Conservation (phyloP, 768 basidiomycete genomes). For the Suillus placidus region DNA sequence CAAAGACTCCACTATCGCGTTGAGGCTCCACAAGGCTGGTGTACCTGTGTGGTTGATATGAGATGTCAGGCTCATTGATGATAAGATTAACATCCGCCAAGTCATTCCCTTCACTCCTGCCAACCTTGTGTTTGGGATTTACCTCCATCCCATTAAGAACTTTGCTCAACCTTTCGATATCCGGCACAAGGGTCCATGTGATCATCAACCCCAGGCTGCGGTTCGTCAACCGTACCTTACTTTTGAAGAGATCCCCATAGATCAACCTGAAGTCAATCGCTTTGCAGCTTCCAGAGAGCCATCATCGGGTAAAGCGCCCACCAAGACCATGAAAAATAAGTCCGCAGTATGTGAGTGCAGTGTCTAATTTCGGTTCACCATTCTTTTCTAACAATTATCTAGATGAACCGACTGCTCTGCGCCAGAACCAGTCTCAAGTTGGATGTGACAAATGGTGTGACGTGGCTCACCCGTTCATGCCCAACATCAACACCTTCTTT, state of each 20-base stretch:
- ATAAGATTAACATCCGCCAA: neutral
- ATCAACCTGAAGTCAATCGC: neutral
- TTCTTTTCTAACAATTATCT: neutral
- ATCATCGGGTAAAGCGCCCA: neutral
- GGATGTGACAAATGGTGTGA: slow-evolving; percentile 1
- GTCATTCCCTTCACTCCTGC: neutral
- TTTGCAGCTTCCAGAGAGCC: neutral
- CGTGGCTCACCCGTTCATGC: neutral
- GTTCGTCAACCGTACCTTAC: neutral
- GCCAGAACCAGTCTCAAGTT: too few species aligned
- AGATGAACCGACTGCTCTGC: neutral
- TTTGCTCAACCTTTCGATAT: neutral
- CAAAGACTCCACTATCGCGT: neutral
- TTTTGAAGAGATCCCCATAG: neutral
- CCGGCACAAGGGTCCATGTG: neutral
- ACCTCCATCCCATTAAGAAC: neutral
- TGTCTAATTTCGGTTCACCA: neutral
- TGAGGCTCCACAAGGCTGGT: slow-evolving; percentile 1
- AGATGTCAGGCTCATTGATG: neutral
- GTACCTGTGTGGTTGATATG: neutral
- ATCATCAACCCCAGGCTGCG: neutral
- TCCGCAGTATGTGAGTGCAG: neutral
- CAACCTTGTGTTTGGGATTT: neutral
- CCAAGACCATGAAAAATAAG: neutral
- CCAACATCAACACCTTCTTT: neutral